Evolutionary conservation across 2,329 filamentous ascomycete genomes (phyloP).

Genomic region (Pseudomassariella vexata): DNA sequence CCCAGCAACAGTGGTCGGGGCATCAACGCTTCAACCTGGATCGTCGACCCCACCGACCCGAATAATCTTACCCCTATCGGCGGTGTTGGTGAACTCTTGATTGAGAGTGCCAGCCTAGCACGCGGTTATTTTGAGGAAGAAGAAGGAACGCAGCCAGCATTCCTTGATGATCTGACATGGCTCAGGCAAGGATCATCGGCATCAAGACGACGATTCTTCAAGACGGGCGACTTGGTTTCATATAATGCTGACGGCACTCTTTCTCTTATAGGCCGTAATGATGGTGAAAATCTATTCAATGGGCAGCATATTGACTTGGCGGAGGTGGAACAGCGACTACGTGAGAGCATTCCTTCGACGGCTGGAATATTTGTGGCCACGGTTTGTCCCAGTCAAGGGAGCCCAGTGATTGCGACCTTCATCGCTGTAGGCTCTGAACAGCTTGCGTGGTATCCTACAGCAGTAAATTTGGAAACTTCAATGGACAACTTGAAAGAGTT

Average conservation of each 20-base stretch:
- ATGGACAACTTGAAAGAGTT: no score
- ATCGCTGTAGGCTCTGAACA: no score
- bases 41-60: neutral
- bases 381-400: no score
- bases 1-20: constrained; percentile 1
- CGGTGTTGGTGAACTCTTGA: constrained; percentile 1
- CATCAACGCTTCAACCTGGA: neutral
- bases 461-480: no score
- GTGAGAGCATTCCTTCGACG: no score
- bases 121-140: constrained; percentile 1
- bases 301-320: no score
- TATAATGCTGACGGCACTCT: constrained; percentile 3
- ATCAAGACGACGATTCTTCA: constrained; percentile 1
- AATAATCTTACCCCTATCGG: constrained; percentile 1
- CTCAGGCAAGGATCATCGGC: neutral
- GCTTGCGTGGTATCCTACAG: no score
- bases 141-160: neutral
- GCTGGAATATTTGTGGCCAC: no score
- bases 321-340: no score
- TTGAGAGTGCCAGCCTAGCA: constrained; percentile 2
- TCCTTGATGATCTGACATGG: constrained; percentile 8
- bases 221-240: constrained; percentile 3
- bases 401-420: no score
- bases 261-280: constrained; percentile 1
- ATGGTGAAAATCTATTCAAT: constrained; percentile 2